Evolutionary conservation across 768 basidiomycete genomes (phyloP).

Genomic region (Trametopsis cervina): DNA sequence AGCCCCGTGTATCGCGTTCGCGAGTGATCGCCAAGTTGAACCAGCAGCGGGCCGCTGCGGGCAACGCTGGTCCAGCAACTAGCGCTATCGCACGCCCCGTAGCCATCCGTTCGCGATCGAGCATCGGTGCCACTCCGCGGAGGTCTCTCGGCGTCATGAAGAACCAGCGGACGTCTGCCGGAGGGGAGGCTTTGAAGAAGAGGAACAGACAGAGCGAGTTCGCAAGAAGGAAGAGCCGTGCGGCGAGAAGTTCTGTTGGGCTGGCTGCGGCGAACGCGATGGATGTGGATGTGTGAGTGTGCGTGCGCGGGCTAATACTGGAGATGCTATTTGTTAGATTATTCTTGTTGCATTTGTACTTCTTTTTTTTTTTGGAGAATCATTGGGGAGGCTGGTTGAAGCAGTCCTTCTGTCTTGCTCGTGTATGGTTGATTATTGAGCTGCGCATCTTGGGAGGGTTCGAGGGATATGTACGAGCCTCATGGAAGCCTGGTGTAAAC

Average conservation of each 20-base stretch:
- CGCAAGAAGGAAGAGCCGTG: conserved; percentile 42
- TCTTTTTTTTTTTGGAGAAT: too few relatives aligned
- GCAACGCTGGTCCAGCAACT: conserved; percentile 15
- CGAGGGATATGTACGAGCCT: too few relatives aligned
- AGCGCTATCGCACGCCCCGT: conserved; percentile 17
- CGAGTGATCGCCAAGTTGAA: conserved; percentile 73
- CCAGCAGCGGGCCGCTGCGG: conserved; percentile 53
- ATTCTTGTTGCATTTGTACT: too few relatives aligned
- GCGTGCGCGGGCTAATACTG: too few relatives aligned
- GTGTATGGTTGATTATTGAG: too few relatives aligned
- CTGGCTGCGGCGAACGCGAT: background rate
- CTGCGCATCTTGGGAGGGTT: too few relatives aligned
- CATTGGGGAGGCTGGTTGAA: too few relatives aligned
- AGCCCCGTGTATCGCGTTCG: conserved; percentile 75
- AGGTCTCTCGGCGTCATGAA: conserved; percentile 28
- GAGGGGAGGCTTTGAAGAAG: conserved; percentile 46
- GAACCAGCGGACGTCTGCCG: conserved; percentile 15
- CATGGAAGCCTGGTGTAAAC: too few relatives aligned
- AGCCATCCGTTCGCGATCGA: conserved; percentile 35
- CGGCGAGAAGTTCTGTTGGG: conserved; percentile 11
- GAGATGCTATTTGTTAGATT: too few relatives aligned
- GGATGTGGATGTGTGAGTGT: conserved; percentile 8
- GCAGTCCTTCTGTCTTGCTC: too few relatives aligned
- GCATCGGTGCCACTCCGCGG: conserved; percentile 29
- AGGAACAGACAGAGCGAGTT: conserved; percentile 74